phyloP scores from a whole-genome alignment of 352 stramenopile genomes.

The Lagenidium sp. region DNA sequence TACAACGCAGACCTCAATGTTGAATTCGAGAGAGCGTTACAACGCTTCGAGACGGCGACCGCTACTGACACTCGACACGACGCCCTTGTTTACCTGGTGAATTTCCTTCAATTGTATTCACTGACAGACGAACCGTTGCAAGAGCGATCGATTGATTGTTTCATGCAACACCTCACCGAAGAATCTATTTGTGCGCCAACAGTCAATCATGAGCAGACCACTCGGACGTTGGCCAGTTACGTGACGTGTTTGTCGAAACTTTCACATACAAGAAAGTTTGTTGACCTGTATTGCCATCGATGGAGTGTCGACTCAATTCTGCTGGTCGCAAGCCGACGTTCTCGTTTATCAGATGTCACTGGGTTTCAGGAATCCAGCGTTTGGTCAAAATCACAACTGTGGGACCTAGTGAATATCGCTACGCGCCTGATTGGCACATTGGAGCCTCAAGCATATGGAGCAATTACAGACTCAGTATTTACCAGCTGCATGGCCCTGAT shows the following conservation, averaged over 20 bases:
- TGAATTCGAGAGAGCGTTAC: constrained; percentile 39
- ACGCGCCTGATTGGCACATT: background rate
- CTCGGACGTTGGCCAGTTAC: too few species aligned
- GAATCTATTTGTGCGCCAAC: too few species aligned
- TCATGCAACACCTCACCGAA: constrained; percentile 48
- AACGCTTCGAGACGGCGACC: constrained; percentile 21
- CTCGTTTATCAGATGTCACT: too few species aligned
- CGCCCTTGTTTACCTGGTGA: constrained; percentile 36
- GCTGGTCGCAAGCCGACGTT: too few species aligned
- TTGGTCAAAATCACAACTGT: too few species aligned
- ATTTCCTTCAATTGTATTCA: constrained; percentile 58
- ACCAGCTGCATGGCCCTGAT: constrained; percentile 12
- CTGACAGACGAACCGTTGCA: constrained; percentile 38
- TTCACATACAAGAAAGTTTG: too few species aligned
- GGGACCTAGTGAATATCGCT: constrained; percentile 4
- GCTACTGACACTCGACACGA: constrained; percentile 18
- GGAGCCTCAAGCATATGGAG: constrained; percentile 2
- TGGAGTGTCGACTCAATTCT: too few species aligned
- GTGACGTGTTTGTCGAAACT: too few species aligned
- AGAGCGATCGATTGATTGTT: constrained; percentile 32
- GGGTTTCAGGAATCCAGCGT: too few species aligned
- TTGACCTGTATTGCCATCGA: too few species aligned
- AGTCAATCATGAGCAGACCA: too few species aligned
- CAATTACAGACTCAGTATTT: constrained; percentile 9
- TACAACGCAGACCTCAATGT: constrained; percentile 64